Evolutionary conservation across 352 stramenopile species (phyloP).

Genomic region (Globisporangium takayamanum): DNA sequence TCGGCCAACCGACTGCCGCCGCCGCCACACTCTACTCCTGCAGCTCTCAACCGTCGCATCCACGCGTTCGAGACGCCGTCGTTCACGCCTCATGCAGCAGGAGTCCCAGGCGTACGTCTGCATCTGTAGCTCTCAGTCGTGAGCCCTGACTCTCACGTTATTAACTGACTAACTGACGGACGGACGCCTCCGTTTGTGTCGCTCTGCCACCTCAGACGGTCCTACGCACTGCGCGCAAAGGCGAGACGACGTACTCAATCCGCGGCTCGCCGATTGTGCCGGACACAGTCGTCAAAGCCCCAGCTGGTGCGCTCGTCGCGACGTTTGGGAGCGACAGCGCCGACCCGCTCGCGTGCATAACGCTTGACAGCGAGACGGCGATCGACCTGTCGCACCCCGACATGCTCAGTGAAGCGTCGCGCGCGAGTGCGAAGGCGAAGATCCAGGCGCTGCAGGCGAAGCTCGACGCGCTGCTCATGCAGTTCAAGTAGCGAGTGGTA

Average conservation of each 20-base stretch:
- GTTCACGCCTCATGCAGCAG: constrained; percentile 13
- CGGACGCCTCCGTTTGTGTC: neutral
- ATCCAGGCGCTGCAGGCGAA: constrained; percentile 66
- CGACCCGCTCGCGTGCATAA: constrained; percentile 44
- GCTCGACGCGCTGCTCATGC: constrained; percentile 49
- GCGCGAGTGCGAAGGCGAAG: constrained; percentile 51
- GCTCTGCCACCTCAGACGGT: constrained; percentile 22
- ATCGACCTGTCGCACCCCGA: constrained; percentile 63
- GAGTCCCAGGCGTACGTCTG: constrained; percentile 24
- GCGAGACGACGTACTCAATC: constrained; percentile 66
- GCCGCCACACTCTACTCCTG: constrained; percentile 5
- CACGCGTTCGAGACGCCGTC: constrained; percentile 40
- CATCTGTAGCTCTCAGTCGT: neutral
- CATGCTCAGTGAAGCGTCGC: constrained; percentile 45
- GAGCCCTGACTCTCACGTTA: neutral
- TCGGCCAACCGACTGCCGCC: neutral
- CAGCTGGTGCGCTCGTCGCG: constrained; percentile 45
- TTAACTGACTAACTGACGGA: neutral
- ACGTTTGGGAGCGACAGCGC: constrained; percentile 40
- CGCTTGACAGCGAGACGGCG: constrained; percentile 51
- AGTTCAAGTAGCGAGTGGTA: constrained; percentile 34
- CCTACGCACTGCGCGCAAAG: constrained; percentile 61
- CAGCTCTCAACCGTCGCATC: constrained; percentile 16
- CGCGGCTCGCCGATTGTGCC: constrained; percentile 62
- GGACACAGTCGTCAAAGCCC: constrained; percentile 46